phyloP scores from a whole-genome alignment of 2,329 filamentous ascomycete species.

The Torrubiellomyces zombiae region DNA sequence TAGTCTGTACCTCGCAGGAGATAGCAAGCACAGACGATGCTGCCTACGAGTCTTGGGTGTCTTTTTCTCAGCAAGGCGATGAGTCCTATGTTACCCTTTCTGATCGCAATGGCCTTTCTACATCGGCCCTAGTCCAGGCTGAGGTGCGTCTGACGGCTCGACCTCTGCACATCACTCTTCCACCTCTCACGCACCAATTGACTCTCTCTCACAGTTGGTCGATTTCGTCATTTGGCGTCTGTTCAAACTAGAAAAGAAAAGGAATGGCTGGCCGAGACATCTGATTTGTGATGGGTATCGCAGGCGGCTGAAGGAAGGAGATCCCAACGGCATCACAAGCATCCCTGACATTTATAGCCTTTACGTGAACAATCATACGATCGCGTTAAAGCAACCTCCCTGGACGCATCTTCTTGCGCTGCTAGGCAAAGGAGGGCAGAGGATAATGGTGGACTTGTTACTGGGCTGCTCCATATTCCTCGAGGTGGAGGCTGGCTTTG shows the following conservation, averaged over 20 bases:
- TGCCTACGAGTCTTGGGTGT: conserved; percentile 37
- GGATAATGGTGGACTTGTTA: conserved; percentile 62
- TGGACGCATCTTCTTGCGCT: conserved; percentile 65
- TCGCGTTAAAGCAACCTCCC: conserved; percentile 46
- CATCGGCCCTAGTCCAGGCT: conserved; percentile 3
- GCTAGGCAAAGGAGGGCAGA: conserved; percentile 58
- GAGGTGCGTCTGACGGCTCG: too few relatives aligned
- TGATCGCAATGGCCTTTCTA: conserved; percentile 18
- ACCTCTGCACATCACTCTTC: too few relatives aligned
- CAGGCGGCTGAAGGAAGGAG: conserved; percentile 20
- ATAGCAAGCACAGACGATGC: conserved; percentile 12
- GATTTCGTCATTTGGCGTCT: conserved; percentile 65
- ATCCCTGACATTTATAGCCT: conserved; percentile 51
- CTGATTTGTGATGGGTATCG: conserved; percentile 74
- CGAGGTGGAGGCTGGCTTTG: conserved; percentile 37
- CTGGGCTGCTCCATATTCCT: conserved; percentile 64
- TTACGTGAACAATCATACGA: conserved; percentile 54
- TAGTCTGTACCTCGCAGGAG: conserved; percentile 39
- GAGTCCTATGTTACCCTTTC: conserved; percentile 39
- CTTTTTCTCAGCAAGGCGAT: conserved; percentile 46
- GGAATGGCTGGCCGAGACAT: conserved; percentile 43
- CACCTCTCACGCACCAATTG: neutral
- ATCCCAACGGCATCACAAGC: conserved; percentile 14
- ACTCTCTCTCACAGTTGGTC: conserved; percentile 40
- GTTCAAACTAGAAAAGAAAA: conserved; percentile 41